Percentiles rank a stretch among this genome's conserved stretches.
Evolutionary conservation across 139 green algal genomes (phyloP).

Genomic region (Protoeuglena noctilucae): DNA sequence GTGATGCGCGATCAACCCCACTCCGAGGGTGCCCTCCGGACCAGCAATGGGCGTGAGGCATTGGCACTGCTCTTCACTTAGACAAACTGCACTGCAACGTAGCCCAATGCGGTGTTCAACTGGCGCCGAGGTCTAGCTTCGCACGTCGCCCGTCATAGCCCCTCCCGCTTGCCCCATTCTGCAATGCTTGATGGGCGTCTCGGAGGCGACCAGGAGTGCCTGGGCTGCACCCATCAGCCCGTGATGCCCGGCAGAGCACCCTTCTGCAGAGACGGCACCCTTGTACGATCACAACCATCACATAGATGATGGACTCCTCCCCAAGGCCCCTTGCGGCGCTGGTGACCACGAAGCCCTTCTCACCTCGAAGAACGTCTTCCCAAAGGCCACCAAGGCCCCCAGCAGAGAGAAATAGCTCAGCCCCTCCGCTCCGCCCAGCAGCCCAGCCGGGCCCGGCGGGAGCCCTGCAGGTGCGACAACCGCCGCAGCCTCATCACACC

Average conservation of each 20-base stretch:
- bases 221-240: not conserved
- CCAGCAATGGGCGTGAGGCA: no score
- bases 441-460: slow-evolving; percentile 36
- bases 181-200: no score
- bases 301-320: not conserved
- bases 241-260: not conserved
- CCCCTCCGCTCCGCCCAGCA: slow-evolving; percentile 36
- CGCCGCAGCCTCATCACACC: no score
- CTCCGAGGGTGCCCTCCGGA: no score
- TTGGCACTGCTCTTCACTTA: no score
- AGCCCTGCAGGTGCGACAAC: no score
- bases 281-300: not conserved
- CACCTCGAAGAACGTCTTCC: no score
- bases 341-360: not conserved
- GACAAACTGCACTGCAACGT: no score
- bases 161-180: no score
- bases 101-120: no score
- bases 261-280: no score
- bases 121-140: not conserved
- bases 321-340: not conserved
- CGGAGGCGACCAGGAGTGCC: not conserved
- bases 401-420: not conserved
- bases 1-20: no score
- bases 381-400: not conserved
- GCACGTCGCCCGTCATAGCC: not conserved